A percentile compares a stretch with the other conserved stretches of the same genome.
These are phyloP conservation scores for Pezicula rhizophila DNA, from an alignment of 2,329 filamentous ascomycete genomes.

Conservation along the genomic window DNA sequence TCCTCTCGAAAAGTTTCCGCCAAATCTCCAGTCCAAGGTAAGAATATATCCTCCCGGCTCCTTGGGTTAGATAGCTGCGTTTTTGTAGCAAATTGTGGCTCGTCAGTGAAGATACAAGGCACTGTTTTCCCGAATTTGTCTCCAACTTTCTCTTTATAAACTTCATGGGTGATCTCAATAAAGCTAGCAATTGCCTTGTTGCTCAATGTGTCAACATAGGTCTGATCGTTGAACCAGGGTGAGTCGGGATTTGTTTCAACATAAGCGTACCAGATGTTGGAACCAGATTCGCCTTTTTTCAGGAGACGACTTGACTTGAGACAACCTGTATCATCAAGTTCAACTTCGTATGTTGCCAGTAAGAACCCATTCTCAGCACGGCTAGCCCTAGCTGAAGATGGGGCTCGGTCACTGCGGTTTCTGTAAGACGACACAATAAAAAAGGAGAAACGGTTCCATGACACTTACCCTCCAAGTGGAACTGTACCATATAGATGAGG, in stretches of 20 bases:
- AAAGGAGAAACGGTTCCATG: neutral
- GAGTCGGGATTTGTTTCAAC: constrained; percentile 24
- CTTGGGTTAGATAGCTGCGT: constrained; percentile 21
- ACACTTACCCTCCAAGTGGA: constrained; percentile 9
- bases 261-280: constrained; percentile 28
- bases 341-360: constrained; percentile 21
- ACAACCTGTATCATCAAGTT: constrained; percentile 18
- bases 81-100: constrained; percentile 28
- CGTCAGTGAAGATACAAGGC: constrained; percentile 29
- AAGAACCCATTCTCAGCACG: constrained; percentile 22
- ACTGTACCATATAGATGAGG: constrained; percentile 13
- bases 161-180: constrained; percentile 26
- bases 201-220: constrained; percentile 27
- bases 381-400: constrained; percentile 9
- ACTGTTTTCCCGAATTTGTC: constrained; percentile 25
- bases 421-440: neutral
- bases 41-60: constrained; percentile 21
- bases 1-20: constrained; percentile 19
- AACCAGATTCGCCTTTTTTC: constrained; percentile 14
- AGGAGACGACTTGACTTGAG: constrained; percentile 18
- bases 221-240: constrained; percentile 28
- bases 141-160: constrained; percentile 24
- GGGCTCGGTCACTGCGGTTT: neutral
- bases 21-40: constrained; percentile 27
- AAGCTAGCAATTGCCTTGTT: constrained; percentile 23